These are phyloP conservation scores for Hirsutella minnesotensis DNA, from an alignment of 2,329 filamentous ascomycete species.

Conservation along the genomic window DNA sequence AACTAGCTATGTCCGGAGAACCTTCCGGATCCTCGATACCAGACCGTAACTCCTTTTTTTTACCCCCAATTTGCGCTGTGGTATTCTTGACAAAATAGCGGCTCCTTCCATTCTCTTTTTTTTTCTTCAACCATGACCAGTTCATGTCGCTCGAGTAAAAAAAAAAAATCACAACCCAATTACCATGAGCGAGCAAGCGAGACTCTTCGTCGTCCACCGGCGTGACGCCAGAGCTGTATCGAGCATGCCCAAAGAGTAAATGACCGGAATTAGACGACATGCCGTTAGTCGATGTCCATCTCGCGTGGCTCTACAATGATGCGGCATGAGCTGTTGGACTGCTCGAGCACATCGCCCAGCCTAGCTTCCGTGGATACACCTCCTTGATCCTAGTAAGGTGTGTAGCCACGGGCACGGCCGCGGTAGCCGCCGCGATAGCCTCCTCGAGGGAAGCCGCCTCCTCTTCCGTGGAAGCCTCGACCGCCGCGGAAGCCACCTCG, in stretches of 20 bases:
- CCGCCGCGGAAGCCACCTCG: slow-evolving; percentile 41
- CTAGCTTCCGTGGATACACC: slow-evolving; percentile 6
- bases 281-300: neutral
- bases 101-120: neutral
- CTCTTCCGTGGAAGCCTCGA: slow-evolving; percentile 40
- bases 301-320: neutral
- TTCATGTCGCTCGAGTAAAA: too few relatives aligned
- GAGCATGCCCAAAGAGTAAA: too few relatives aligned
- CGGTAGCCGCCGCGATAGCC: slow-evolving; percentile 59
- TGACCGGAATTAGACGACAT: too few relatives aligned
- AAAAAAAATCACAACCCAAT: too few relatives aligned
- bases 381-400: slow-evolving; percentile 47
- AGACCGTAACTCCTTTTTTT: slow-evolving; percentile 4
- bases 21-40: slow-evolving; percentile 1
- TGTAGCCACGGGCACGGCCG: slow-evolving; percentile 51
- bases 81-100: slow-evolving; percentile 1
- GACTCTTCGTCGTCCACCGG: too few relatives aligned
- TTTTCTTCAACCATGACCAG: neutral
- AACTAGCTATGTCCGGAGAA: neutral
- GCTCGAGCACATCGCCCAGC: neutral
- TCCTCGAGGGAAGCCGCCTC: slow-evolving; percentile 31
- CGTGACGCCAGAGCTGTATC: too few relatives aligned
- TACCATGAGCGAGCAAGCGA: too few relatives aligned
- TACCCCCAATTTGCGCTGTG: neutral
- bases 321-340: neutral